Evolutionary conservation across 2,329 filamentous ascomycete genomes (phyloP).

Genomic region (Huntiella savannae): DNA sequence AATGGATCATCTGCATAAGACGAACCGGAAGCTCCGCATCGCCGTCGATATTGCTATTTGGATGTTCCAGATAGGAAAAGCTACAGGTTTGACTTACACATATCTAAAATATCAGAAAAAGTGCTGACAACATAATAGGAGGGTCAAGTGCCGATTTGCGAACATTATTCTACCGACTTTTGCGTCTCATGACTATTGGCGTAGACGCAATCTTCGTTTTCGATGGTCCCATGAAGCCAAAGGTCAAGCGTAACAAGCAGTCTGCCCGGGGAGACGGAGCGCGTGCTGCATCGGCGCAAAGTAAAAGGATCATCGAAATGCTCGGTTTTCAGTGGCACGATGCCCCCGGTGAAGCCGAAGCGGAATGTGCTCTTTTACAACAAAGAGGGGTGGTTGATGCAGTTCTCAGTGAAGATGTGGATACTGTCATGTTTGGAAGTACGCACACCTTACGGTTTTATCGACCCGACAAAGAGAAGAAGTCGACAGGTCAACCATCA

Average conservation of each 20-base stretch:
- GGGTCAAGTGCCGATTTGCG: slow-evolving; percentile 79
- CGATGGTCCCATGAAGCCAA: slow-evolving; percentile 68
- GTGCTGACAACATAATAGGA: slow-evolving; percentile 24
- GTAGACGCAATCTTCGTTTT: slow-evolving; percentile 82
- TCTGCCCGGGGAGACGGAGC: slow-evolving; percentile 40
- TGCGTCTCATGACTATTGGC: slow-evolving; percentile 56
- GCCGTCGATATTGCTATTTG: slow-evolving; percentile 94
- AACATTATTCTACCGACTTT: slow-evolving; percentile 79
- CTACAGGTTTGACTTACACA: slow-evolving; percentile 34
- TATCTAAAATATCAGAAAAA: slow-evolving; percentile 2
- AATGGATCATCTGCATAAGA: slow-evolving; percentile 52
- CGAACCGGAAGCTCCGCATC: slow-evolving; percentile 56
- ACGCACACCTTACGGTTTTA: slow-evolving; percentile 52
- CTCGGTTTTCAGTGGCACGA: slow-evolving; percentile 74
- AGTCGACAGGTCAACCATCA: slow-evolving; percentile 33
- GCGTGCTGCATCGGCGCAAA: slow-evolving; percentile 50
- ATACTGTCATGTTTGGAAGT: slow-evolving; percentile 94
- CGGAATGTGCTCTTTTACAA: slow-evolving; percentile 81
- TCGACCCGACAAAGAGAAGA: not conserved
- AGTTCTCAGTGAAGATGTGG: slow-evolving; percentile 88
- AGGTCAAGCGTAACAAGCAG: slow-evolving; percentile 72
- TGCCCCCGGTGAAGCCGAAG: slow-evolving; percentile 87
- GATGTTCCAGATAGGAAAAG: slow-evolving; percentile 84
- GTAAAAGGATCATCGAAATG: slow-evolving; percentile 63
- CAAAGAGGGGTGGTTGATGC: slow-evolving; percentile 70